phyloP scores from a whole-genome alignment of 441 rosid genomes.

The Melianthus villosus region DNA sequence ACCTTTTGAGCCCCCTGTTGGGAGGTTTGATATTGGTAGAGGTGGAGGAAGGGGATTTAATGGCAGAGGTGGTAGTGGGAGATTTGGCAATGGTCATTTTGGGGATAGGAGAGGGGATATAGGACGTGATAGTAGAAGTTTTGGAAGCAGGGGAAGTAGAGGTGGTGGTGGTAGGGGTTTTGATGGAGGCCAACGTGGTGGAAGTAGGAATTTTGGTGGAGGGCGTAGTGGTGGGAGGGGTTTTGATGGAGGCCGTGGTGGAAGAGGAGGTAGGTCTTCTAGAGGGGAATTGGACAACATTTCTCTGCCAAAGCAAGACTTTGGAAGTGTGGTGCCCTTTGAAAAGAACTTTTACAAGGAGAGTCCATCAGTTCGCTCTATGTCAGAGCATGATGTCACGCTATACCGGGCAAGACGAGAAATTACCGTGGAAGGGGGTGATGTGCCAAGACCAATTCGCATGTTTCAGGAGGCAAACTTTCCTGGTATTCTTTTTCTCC shows the following conservation, averaged over 20 bases:
- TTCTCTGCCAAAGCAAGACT: constrained; percentile 60
- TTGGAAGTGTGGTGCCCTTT: constrained; percentile 63
- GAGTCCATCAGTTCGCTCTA: constrained; percentile 39
- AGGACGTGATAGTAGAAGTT: background rate
- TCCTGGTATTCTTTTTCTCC: constrained; percentile 35
- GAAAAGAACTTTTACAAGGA: constrained; percentile 79
- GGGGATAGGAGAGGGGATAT: constrained; percentile 12
- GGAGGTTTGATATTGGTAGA: constrained; percentile 8
- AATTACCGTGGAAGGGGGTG: constrained; percentile 68
- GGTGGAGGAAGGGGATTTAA: constrained; percentile 5
- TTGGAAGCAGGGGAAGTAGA: too few relatives aligned
- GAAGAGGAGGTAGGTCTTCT: constrained; percentile 34
- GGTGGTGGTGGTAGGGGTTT: constrained; percentile 4
- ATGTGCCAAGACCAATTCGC: constrained; percentile 68
- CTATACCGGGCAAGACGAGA: constrained; percentile 48
- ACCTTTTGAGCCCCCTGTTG: constrained; percentile 7
- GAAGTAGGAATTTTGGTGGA: constrained; percentile 5
- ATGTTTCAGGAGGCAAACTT: constrained; percentile 72
- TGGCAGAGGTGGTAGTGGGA: constrained; percentile 2
- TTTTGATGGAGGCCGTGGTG: constrained; percentile 21
- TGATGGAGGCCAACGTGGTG: constrained; percentile 13
- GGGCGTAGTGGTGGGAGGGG: constrained; percentile 19
- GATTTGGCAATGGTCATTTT: constrained; percentile 7
- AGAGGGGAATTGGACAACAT: constrained; percentile 50
- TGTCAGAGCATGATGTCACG: constrained; percentile 55